These are phyloP conservation scores for Skeletonema tropicum DNA, from an alignment of 108 stramenopile species.

Conservation along the genomic window DNA sequence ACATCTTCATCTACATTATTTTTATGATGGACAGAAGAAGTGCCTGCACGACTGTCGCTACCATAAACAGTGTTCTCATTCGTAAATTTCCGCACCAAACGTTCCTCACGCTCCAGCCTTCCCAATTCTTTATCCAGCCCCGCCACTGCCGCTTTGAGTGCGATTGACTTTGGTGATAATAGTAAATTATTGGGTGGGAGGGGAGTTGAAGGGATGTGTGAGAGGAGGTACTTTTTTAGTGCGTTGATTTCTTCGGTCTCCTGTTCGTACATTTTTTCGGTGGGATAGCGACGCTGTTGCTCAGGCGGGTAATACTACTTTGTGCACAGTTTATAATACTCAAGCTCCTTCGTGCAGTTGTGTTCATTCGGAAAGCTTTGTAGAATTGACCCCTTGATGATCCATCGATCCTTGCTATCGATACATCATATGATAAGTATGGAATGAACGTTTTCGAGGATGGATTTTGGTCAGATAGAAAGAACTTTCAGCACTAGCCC, in stretches of 20 bases:
- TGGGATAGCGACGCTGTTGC: neutral
- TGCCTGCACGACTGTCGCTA: neutral
- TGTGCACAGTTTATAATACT: no score
- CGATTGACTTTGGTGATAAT: conserved; percentile 46
- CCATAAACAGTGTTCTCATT: conserved; percentile 6
- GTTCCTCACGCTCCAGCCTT: conserved; percentile 66
- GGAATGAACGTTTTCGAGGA: no score
- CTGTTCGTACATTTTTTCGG: conserved; percentile 22
- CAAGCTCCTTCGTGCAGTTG: no score
- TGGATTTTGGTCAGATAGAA: no score
- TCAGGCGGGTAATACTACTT: no score
- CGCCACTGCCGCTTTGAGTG: conserved; percentile 64
- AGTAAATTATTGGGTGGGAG: conserved; percentile 27
- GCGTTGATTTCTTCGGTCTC: conserved; percentile 42
- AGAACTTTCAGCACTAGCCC: no score
- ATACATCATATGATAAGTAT: no score
- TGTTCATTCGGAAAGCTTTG: no score
- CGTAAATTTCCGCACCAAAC: conserved; percentile 59
- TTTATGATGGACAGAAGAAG: neutral
- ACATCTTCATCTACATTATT: conserved; percentile 21
- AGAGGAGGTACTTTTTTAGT: conserved; percentile 40
- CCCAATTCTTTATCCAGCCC: conserved; percentile 66
- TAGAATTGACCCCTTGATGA: no score
- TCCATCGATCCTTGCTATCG: no score
- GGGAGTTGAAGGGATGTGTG: conserved; percentile 14